phyloP scores from a whole-genome alignment of 192 early-diverging fungal genomes.

The Backusella liffmaniae region DNA sequence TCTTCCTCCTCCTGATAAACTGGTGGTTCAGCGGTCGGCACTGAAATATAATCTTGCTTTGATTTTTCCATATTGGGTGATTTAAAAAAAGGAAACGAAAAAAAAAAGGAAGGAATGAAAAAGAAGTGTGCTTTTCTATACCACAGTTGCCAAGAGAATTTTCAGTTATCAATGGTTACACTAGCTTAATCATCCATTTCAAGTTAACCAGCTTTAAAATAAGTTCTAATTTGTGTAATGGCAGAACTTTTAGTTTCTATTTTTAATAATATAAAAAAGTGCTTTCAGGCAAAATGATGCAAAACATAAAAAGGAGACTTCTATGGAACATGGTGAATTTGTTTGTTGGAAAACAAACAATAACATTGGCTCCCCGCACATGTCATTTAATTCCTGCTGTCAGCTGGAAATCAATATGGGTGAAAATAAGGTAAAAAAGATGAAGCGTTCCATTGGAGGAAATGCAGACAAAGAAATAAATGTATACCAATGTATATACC shows the following conservation, averaged over 20 bases:
- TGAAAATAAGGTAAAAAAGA: background rate
- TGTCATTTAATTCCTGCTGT: background rate
- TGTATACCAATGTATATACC: background rate
- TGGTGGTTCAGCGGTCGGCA: background rate
- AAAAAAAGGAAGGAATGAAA: conserved; percentile 3
- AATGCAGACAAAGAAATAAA: background rate
- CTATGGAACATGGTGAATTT: background rate
- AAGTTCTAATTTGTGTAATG: background rate
- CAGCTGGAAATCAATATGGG: background rate
- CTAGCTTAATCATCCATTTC: background rate
- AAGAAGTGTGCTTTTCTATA: background rate
- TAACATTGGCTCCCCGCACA: too few relatives aligned
- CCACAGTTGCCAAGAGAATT: background rate
- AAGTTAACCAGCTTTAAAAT: background rate
- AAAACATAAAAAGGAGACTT: background rate
- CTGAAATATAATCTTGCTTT: background rate
- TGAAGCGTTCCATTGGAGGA: background rate
- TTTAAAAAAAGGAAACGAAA: background rate
- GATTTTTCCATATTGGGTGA: background rate
- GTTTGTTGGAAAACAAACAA: background rate
- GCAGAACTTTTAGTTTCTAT: background rate
- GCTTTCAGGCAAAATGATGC: background rate
- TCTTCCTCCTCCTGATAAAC: conserved; percentile 4
- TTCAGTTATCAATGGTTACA: background rate
- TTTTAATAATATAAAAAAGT: background rate